Evolutionary conservation across 169 alveolate species (phyloP).

Genomic region (Babesia caballi): DNA sequence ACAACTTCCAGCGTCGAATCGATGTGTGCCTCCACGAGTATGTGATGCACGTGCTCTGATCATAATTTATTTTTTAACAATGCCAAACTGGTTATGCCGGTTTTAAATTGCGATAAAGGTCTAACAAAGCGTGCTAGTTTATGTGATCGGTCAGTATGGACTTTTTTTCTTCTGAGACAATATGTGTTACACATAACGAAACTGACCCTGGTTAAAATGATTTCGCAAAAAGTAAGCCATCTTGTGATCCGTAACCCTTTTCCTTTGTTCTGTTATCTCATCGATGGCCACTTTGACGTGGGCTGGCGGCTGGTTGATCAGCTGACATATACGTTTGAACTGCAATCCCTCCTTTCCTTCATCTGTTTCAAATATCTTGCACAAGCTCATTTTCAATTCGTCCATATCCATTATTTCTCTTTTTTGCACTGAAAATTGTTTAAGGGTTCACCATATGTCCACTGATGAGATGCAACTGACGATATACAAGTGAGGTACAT

Average conservation of each 20-base stretch:
- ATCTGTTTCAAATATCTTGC: slow-evolving; percentile 59
- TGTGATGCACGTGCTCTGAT: too few relatives aligned
- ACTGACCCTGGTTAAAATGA: slow-evolving; percentile 43
- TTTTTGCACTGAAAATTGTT: slow-evolving; percentile 18
- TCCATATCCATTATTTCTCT: slow-evolving; percentile 53
- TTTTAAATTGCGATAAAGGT: neutral
- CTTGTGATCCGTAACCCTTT: slow-evolving; percentile 55
- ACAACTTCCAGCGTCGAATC: too few relatives aligned
- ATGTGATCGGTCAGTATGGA: slow-evolving; percentile 17
- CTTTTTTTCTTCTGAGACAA: slow-evolving; percentile 10
- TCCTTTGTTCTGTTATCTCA: slow-evolving; percentile 50
- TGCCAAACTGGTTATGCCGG: too few relatives aligned
- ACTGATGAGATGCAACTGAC: neutral
- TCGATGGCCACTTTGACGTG: slow-evolving; percentile 57
- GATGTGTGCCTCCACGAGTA: too few relatives aligned
- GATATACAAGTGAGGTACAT: neutral
- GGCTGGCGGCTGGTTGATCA: slow-evolving; percentile 43
- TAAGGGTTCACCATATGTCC: neutral
- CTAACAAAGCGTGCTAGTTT: neutral
- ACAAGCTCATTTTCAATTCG: slow-evolving; percentile 59
- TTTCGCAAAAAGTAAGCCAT: slow-evolving; percentile 57
- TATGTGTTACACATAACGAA: neutral
- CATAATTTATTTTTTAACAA: too few relatives aligned
- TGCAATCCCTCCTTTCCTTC: slow-evolving; percentile 65
- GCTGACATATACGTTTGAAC: slow-evolving; percentile 53